These are phyloP conservation scores for Eutrema salsugineum DNA, from an alignment of 441 rosid species.

Conservation along the genomic window DNA sequence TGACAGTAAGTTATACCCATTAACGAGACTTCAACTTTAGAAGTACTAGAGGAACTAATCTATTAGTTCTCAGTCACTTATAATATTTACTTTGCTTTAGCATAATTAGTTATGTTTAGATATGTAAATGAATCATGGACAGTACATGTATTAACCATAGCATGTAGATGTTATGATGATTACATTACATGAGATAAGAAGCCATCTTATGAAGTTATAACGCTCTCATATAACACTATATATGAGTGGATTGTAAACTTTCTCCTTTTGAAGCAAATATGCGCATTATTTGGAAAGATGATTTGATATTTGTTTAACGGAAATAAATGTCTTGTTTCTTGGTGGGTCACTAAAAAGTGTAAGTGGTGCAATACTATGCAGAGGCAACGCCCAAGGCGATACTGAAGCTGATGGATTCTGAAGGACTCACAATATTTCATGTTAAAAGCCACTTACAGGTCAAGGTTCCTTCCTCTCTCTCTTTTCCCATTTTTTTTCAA, in stretches of 20 bases:
- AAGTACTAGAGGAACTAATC: not conserved
- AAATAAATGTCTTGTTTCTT: not conserved
- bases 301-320: not conserved
- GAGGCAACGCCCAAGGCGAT: slow-evolving; percentile 94
- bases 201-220: not conserved
- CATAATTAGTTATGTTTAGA: not conserved
- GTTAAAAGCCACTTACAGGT: slow-evolving; percentile 97
- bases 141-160: not conserved
- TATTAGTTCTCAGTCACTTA: not conserved
- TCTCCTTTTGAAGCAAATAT: not conserved
- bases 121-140: slow-evolving; percentile 6
- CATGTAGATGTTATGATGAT: not conserved
- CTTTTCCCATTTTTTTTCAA: not conserved
- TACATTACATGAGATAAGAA: slow-evolving; percentile 3
- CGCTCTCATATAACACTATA: not conserved
- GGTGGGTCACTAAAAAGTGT: slow-evolving; percentile 13
- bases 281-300: not conserved
- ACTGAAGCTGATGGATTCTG: slow-evolving; percentile 81
- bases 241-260: not conserved
- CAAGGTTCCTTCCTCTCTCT: not conserved
- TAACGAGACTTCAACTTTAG: not conserved
- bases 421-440: slow-evolving; percentile 86
- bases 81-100: not conserved
- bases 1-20: slow-evolving; percentile 53
- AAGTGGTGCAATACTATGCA: slow-evolving; percentile 28